A percentile compares a stretch with the other conserved stretches of the same genome.
phyloP scores from a whole-genome alignment of 176 grass and related monocot species.

The Cymbopogon citratus region DNA sequence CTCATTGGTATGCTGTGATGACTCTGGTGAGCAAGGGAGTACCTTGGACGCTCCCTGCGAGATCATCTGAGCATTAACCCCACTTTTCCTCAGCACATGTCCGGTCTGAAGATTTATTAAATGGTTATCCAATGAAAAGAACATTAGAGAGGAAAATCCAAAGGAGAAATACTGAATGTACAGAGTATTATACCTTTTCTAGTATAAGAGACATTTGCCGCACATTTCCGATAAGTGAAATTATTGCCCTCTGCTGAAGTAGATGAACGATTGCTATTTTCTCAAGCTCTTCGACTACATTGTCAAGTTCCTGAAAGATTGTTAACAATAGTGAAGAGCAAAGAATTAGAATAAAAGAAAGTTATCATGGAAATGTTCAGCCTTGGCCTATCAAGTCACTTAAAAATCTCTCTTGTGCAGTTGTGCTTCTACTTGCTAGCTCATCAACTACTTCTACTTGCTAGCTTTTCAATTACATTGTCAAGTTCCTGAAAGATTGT shows the following conservation, averaged over 20 bases:
- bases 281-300: constrained; percentile 87
- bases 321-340: background rate
- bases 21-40: background rate
- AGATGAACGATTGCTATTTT: constrained; percentile 90
- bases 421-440: too few relatives aligned
- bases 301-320: constrained; percentile 63
- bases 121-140: background rate
- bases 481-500: too few relatives aligned
- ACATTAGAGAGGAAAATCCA: background rate
- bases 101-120: constrained; percentile 56
- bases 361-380: background rate
- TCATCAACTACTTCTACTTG: too few relatives aligned
- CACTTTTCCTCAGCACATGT: constrained; percentile 67
- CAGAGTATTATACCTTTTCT: constrained; percentile 49
- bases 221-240: constrained; percentile 82
- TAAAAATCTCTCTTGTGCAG: too few relatives aligned
- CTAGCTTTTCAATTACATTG: too few relatives aligned
- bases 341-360: background rate
- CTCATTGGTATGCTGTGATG: background rate
- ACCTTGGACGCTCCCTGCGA: constrained; percentile 98
- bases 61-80: constrained; percentile 93
- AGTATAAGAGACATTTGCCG: constrained; percentile 62
- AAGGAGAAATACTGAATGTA: background rate
- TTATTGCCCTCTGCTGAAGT: constrained; percentile 87
- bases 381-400: background rate